Base-by-base conservation (phyloP, 306 rosid genomes). In the Neltuma alba region DNA sequence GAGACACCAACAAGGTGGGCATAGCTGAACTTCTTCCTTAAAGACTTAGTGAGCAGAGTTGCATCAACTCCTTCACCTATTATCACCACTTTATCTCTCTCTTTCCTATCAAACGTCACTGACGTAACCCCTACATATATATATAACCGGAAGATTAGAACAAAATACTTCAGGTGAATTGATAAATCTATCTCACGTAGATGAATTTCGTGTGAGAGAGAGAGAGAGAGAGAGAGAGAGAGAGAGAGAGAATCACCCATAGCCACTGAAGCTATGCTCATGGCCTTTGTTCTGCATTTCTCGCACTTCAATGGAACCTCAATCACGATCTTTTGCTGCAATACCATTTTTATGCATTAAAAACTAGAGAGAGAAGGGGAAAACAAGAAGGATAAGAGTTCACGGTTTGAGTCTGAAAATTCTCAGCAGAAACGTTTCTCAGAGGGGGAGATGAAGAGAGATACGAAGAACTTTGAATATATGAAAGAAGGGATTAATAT, bases 51-150 rank as follows among this genome's bases (percentile, higher is more conserved):
- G 31, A 92, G 25, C 40, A 69, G 10, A 0, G 81, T 85, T 70
- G 91, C 84, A 80, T 88, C 97, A 44, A 88, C 78, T 75, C 83
- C 82, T 7, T 92, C 84, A 80, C 89, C 92, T 30, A 58, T 44
- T 20, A 90, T 82, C 76, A 82, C 81, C 76, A 91, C 82, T 73
- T 55, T 31, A 55, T 85, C 89, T 50, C 2, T 87, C 0, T 76
- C 86, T 60, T 64, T 57, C 68, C 88, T 84, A 41, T 82, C 16
- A 70, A 91, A 57, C 28, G 15, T 33, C 42, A 87, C 89, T 20
- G 89, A 67, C 2, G 33, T 33, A 64, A 88, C 87, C 15, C 92
- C 91, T 45, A 0, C 8, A 4, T 33, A 4, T 33, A 4, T 7
- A 60, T 11, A 7, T 2, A 14, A 14, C 16, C 21, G 6, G 10